Evolutionary conservation across 768 basidiomycete species (phyloP), one percentile per base, ranked within the genome.

Genomic region (Cytidiella melzeri): DNA sequence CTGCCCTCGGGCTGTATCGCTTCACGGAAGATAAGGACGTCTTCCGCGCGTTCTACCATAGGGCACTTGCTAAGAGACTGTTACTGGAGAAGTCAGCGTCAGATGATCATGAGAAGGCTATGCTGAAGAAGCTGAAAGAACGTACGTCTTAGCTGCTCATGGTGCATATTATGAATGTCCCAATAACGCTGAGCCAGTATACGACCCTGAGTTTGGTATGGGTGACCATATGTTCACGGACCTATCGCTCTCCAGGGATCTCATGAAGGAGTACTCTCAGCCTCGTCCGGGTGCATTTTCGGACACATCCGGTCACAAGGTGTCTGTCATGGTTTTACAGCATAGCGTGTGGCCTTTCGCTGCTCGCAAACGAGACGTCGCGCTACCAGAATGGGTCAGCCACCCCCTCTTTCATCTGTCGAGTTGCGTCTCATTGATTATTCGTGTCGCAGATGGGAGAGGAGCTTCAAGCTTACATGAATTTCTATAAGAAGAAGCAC

Each of bases 201-300:
- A 94, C 59, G 96, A 98, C 62, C 87, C 93, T 10, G 93, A 95
- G 52, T 98, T 98, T 60, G 88, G 86, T 6, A 87, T 87, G 70
- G 92, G 92, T 43, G 90, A 92, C 58, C 82, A 91, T 36, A 95
- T 98, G 95, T 95, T 97, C 71, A 92, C 83, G 52, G 93, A 95
- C 60, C 70, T 95, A 3, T 78, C 80, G 0, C 69, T 91, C 15
- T 94, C 91, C 1, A 67, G 80, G 45, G 91, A 94, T 49, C 62
- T 80, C 19, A 79, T 91, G 75, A 62, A 65, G 0, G 84, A 85
- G 52, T 89, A 81, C 65, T 75, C 82, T 50, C 59, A 67, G 23
- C 73, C 76, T 56, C 57, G 76, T 28, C 42, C 63, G 9, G 56
- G 65, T 46, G 24, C 55, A 55, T 54, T 52, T 25, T 50, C 52